These are phyloP conservation scores for Sphagnum tenellum DNA, from an alignment of 225 moss, liverwort and hornwort species.

Conservation along the genomic window DNA sequence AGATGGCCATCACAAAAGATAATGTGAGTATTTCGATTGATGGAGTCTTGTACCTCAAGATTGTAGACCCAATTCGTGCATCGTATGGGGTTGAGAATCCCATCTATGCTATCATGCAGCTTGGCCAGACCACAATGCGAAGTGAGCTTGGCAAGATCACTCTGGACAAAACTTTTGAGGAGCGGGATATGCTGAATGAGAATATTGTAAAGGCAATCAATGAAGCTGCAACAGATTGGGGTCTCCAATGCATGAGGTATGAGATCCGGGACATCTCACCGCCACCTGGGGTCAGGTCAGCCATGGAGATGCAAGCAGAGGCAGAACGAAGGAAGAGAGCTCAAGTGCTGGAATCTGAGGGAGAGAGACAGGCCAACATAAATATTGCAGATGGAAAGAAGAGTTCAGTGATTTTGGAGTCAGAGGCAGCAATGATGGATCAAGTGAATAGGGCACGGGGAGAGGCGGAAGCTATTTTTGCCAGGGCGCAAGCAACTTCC, in stretches of 20 bases:
- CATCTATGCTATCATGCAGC: conserved; percentile 95
- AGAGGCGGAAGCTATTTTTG: conserved; percentile 95
- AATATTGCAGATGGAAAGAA: conserved; percentile 99
- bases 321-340: conserved; percentile 97
- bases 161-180: conserved; percentile 95
- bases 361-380: conserved; percentile 95
- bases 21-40: conserved; percentile 99
- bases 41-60: conserved; percentile 91
- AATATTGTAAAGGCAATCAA: conserved; percentile 96
- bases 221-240: conserved; percentile 93
- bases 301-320: conserved; percentile 99
- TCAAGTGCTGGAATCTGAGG: conserved; percentile 97
- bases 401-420: conserved; percentile 93
- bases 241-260: conserved; percentile 89
- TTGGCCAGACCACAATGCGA: conserved; percentile 96
- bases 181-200: conserved; percentile 92
- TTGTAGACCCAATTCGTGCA: conserved; percentile 92
- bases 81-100: conserved; percentile 99
- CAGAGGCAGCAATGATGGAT: conserved; percentile 99
- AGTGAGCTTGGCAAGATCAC: conserved; percentile 98
- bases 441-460: conserved; percentile 88
- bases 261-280: conserved; percentile 97
- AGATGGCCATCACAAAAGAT: conserved; percentile 96
- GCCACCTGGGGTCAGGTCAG: conserved; percentile 92
- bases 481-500: conserved; percentile 86